These are phyloP conservation scores for Glutinoglossum americanum DNA, from an alignment of 495 filamentous ascomycete species.

Conservation along the genomic window DNA sequence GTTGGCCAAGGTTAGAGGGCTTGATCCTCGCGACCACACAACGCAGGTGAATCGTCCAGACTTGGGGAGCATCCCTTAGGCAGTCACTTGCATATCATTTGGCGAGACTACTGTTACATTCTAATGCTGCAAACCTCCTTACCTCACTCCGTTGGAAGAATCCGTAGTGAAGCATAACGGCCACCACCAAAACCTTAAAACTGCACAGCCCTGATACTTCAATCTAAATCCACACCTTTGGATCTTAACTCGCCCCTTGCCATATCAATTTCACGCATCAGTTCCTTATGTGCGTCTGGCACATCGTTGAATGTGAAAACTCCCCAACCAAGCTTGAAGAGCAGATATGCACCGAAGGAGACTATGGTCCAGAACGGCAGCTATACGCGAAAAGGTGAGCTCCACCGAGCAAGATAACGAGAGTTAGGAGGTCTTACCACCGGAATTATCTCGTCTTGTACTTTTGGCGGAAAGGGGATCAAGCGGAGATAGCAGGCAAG, in stretches of 20 bases:
- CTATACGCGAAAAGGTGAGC: constrained; percentile 20
- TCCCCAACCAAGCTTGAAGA: constrained; percentile 76
- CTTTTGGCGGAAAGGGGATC: constrained; percentile 55
- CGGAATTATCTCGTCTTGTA: constrained; percentile 51
- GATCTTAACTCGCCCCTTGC: constrained; percentile 42
- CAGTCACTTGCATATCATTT: neutral
- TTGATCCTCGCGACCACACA: neutral
- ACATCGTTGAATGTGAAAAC: constrained; percentile 94
- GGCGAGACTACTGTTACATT: neutral
- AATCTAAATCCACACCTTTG: constrained; percentile 57
- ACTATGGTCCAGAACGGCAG: constrained; percentile 85
- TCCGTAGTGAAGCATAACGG: too few relatives aligned
- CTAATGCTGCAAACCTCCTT: neutral
- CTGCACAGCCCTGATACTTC: constrained; percentile 7
- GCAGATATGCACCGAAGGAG: constrained; percentile 78
- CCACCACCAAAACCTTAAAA: too few relatives aligned
- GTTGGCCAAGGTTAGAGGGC: neutral
- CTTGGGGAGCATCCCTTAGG: neutral
- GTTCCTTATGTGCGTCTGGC: constrained; percentile 70
- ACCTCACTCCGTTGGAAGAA: neutral
- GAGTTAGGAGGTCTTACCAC: constrained; percentile 27
- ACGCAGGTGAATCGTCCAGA: neutral
- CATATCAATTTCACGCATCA: constrained; percentile 61
- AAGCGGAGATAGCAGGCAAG: constrained; percentile 67
- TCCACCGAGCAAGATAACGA: neutral